Conservation (phyloP, 768 basidiomycete species). For the Cystobasidium tubakii region DNA sequence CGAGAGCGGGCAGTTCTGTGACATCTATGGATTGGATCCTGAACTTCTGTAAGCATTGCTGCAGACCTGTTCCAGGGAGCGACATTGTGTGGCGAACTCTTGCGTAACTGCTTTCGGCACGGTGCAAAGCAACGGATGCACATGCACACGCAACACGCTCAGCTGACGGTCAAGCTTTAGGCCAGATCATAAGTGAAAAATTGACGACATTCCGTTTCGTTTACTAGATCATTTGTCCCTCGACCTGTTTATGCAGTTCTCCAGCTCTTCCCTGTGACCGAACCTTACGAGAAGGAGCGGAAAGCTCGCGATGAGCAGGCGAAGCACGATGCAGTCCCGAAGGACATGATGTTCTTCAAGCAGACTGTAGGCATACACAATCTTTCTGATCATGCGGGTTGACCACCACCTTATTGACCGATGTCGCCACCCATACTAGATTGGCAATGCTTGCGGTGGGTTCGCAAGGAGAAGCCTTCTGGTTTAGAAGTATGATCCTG, state of each 20-base stretch:
- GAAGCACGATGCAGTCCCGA: slow-evolving; percentile 54
- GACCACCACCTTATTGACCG: not conserved
- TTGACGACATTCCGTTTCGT: not conserved
- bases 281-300: slow-evolving; percentile 54
- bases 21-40: slow-evolving; percentile 38
- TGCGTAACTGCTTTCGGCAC: not conserved
- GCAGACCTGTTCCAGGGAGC: too few relatives aligned
- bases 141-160: not conserved
- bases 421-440: not conserved
- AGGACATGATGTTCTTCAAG: slow-evolving; percentile 74
- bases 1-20: slow-evolving; percentile 8
- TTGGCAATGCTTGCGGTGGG: slow-evolving; percentile 53
- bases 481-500: too few relatives aligned
- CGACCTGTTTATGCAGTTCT: slow-evolving; percentile 74
- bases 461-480: too few relatives aligned
- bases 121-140: not conserved
- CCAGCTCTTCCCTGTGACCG: slow-evolving; percentile 70
- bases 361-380: slow-evolving; percentile 54
- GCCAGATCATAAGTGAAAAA: not conserved
- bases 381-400: not conserved
- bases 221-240: slow-evolving; percentile 55
- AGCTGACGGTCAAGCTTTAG: too few relatives aligned
- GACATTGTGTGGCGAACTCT: not conserved
- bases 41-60: slow-evolving; percentile 57
- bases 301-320: slow-evolving; percentile 61